Evolutionary conservation across 306 rosid species (phyloP).

Genomic region (Gastrolobium bilobum): DNA sequence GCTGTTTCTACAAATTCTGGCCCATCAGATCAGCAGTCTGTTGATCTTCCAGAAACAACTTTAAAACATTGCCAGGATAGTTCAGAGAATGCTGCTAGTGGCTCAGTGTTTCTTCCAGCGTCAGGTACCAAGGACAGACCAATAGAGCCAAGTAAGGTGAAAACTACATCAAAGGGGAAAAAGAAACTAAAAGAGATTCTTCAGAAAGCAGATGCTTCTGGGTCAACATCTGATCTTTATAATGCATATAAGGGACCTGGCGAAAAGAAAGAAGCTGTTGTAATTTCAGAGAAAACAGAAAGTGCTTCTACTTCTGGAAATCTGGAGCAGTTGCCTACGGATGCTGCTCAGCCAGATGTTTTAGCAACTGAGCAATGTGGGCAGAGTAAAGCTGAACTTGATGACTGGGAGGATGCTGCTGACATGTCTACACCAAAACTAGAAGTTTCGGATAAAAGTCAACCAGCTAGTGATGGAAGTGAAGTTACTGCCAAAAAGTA

Average conservation of each 20-base stretch:
- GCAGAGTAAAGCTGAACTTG: constrained; percentile 73
- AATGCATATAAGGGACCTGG: constrained; percentile 90
- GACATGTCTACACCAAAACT: constrained; percentile 79
- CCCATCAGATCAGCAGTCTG: constrained; percentile 53
- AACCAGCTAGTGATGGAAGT: constrained; percentile 53
- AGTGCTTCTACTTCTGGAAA: constrained; percentile 50
- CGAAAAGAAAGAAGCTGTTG: constrained; percentile 70
- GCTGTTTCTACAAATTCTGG: constrained; percentile 43
- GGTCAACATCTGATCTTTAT: constrained; percentile 85
- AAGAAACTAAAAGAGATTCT: constrained; percentile 71
- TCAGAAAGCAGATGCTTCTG: constrained; percentile 94
- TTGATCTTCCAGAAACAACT: constrained; percentile 51
- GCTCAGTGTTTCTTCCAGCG: constrained; percentile 48
- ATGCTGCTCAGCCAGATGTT: constrained; percentile 52
- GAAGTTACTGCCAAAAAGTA: constrained; percentile 68
- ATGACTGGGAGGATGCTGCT: constrained; percentile 99
- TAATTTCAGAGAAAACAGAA: constrained; percentile 53
- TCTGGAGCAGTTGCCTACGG: constrained; percentile 55
- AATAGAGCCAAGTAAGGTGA: constrained; percentile 64
- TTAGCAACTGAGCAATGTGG: constrained; percentile 42
- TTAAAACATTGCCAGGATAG: constrained; percentile 53
- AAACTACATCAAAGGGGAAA: constrained; percentile 54
- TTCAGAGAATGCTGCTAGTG: constrained; percentile 54
- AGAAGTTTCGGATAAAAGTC: constrained; percentile 58
- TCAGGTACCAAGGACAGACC: constrained; percentile 62